phyloP scores from a whole-genome alignment of 2,329 filamentous ascomycete species.

The Hypoxylon rubiginosum region DNA sequence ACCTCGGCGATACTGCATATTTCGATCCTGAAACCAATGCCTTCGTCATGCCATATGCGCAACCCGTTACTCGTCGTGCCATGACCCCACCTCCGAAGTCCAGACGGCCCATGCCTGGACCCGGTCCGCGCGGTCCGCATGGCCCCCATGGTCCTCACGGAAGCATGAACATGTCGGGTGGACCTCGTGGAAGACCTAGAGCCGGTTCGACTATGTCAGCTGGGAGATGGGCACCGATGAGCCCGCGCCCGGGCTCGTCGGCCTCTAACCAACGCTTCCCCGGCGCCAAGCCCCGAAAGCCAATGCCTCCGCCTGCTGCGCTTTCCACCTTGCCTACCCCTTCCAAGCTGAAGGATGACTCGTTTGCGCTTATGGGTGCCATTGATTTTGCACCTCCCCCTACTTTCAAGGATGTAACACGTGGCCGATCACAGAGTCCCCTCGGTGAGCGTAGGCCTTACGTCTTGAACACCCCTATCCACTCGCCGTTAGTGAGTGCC shows the following conservation, averaged over 20 bases:
- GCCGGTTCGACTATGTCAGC: conserved; percentile 63
- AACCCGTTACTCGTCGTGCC: conserved; percentile 87
- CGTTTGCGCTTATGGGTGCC: conserved; percentile 75
- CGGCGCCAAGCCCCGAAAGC: conserved; percentile 57
- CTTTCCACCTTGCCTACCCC: conserved; percentile 87
- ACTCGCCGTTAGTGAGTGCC: conserved; percentile 83
- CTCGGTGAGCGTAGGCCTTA: conserved; percentile 78
- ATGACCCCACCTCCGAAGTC: conserved; percentile 89
- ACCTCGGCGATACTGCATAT: conserved; percentile 75
- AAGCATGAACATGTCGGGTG: conserved; percentile 60
- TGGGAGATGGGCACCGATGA: conserved; percentile 50
- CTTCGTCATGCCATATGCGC: conserved; percentile 85
- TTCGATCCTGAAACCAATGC: conserved; percentile 77
- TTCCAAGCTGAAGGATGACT: conserved; percentile 84
- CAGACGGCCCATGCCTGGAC: conserved; percentile 53
- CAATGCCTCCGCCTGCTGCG: conserved; percentile 77
- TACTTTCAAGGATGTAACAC: conserved; percentile 73
- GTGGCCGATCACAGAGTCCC: conserved; percentile 76
- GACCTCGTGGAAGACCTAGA: conserved; percentile 66
- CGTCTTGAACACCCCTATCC: conserved; percentile 77
- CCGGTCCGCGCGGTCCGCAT: conserved; percentile 48
- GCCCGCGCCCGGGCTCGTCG: conserved; percentile 53
- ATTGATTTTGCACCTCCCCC: conserved; percentile 90
- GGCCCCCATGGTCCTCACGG: conserved; percentile 47
- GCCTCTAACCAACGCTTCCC: conserved; percentile 62